phyloP scores from a whole-genome alignment of 495 filamentous ascomycete genomes.

The Penicillium arizonense region DNA sequence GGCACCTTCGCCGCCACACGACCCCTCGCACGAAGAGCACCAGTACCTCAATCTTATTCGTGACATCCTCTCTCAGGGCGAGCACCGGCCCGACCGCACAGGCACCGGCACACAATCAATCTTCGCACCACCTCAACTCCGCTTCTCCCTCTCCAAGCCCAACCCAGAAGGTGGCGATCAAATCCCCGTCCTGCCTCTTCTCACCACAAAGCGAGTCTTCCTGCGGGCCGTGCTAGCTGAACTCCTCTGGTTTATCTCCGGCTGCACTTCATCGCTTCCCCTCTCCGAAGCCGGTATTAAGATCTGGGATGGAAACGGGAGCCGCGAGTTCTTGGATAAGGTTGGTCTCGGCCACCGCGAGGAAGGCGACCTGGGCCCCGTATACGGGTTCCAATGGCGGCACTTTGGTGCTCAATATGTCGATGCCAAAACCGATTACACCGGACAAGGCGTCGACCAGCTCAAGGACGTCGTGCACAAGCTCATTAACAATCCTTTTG shows the following conservation, averaged over 20 bases:
- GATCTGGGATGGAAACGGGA: conserved; percentile 98
- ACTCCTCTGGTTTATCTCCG: conserved; percentile 93
- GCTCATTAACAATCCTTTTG: conserved; percentile 76
- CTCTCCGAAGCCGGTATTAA: conserved; percentile 79
- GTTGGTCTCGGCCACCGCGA: conserved; percentile 76
- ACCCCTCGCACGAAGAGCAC: conserved; percentile 62
- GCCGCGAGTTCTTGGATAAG: conserved; percentile 81
- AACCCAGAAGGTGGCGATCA: conserved; percentile 29
- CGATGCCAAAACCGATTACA: conserved; percentile 78
- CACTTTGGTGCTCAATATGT: conserved; percentile 92
- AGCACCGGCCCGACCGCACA: conserved; percentile 82
- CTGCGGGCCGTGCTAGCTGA: conserved; percentile 86
- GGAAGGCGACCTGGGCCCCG: conserved; percentile 88
- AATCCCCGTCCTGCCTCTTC: conserved; percentile 74
- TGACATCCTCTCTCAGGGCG: conserved; percentile 70
- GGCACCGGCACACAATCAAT: conserved; percentile 89
- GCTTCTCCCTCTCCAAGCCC: conserved; percentile 74
- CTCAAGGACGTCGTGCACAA: conserved; percentile 82
- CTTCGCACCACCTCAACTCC: conserved; percentile 81
- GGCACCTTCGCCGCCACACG: conserved; percentile 13
- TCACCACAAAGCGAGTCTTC: conserved; percentile 97
- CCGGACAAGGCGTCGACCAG: conserved; percentile 87
- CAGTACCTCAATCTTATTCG: conserved; percentile 78
- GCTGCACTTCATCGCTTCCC: conserved; percentile 71
- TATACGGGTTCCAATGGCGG: conserved; percentile 99